A percentile compares a stretch with the other conserved stretches of the same genome.
Conservation (phyloP, 2,329 filamentous ascomycete genomes). For the Verruconis gallopava region DNA sequence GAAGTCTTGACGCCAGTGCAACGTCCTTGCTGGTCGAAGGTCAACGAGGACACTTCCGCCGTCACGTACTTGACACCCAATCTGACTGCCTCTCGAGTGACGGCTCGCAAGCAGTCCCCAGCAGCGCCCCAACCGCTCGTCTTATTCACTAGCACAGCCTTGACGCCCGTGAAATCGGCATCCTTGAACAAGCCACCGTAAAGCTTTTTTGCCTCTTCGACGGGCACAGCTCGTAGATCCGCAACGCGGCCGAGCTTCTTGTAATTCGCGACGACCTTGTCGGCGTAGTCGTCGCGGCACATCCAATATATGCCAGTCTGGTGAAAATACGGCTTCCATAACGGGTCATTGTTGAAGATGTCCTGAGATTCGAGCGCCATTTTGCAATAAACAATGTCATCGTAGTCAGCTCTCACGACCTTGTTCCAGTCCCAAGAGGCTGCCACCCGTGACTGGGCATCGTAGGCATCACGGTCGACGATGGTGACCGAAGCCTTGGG, state of each 20-base stretch:
- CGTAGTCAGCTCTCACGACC: conserved; percentile 57
- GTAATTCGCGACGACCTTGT: conserved; percentile 37
- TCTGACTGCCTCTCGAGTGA: conserved; percentile 40
- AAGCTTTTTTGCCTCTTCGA: conserved; percentile 40
- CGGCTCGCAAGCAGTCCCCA: conserved; percentile 41
- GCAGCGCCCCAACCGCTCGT: conserved; percentile 52
- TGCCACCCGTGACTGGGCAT: conserved; percentile 27
- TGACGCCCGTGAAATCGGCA: conserved; percentile 46
- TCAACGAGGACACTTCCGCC: conserved; percentile 37
- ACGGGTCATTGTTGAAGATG: conserved; percentile 43
- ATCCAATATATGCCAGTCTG: conserved; percentile 40
- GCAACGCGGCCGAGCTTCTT: conserved; percentile 35
- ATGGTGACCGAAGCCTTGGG: conserved; percentile 28
- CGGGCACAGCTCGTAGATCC: conserved; percentile 33
- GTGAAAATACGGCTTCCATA: conserved; percentile 42
- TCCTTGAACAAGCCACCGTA: conserved; percentile 47
- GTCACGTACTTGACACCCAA: conserved; percentile 47
- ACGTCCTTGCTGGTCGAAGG: conserved; percentile 33
- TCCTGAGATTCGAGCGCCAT: conserved; percentile 54
- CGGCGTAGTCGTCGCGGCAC: conserved; percentile 33
- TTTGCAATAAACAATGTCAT: conserved; percentile 48
- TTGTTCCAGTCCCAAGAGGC: conserved; percentile 66
- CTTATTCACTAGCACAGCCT: conserved; percentile 47
- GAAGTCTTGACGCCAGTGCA: conserved; percentile 32
- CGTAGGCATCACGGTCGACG: conserved; percentile 24